A percentile compares a stretch with the other conserved stretches of the same genome.
These are phyloP conservation scores for Acacia acuminata DNA, from an alignment of 306 rosid species.

Conservation along the genomic window DNA sequence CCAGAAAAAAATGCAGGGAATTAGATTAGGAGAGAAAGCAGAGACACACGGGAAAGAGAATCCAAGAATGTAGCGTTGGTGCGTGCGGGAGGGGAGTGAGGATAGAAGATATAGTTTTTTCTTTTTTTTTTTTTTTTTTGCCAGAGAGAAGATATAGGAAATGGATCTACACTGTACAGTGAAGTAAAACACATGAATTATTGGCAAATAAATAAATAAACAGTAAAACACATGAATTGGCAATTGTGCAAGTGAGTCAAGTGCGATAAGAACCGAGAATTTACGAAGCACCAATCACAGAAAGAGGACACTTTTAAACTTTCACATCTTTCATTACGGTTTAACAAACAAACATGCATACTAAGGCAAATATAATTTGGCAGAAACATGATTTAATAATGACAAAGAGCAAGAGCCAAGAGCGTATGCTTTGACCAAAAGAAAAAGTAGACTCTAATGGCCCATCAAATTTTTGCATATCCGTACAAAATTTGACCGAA, in stretches of 20 bases:
- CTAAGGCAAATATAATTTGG: neutral
- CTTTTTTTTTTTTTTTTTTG: no score
- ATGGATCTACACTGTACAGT: neutral
- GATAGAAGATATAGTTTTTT: neutral
- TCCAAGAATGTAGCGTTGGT: slow-evolving; percentile 25
- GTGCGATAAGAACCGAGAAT: neutral
- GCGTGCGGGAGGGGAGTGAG: neutral
- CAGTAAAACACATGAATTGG: neutral
- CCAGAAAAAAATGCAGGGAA: neutral
- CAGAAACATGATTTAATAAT: neutral
- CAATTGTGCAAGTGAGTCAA: neutral
- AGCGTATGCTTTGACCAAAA: neutral
- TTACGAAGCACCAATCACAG: neutral
- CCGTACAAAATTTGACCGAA: neutral
- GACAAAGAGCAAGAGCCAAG: neutral
- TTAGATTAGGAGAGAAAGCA: neutral
- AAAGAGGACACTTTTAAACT: neutral
- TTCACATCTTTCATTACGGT: neutral
- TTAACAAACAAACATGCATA: neutral
- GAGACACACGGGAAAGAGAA: slow-evolving; percentile 23
- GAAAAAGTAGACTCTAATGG: neutral
- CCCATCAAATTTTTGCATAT: neutral
- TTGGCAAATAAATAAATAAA: neutral
- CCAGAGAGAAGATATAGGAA: neutral
- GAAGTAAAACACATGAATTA: neutral